phyloP scores from a whole-genome alignment of 2,329 filamentous ascomycete genomes.

The Talaromyces rugulosus region DNA sequence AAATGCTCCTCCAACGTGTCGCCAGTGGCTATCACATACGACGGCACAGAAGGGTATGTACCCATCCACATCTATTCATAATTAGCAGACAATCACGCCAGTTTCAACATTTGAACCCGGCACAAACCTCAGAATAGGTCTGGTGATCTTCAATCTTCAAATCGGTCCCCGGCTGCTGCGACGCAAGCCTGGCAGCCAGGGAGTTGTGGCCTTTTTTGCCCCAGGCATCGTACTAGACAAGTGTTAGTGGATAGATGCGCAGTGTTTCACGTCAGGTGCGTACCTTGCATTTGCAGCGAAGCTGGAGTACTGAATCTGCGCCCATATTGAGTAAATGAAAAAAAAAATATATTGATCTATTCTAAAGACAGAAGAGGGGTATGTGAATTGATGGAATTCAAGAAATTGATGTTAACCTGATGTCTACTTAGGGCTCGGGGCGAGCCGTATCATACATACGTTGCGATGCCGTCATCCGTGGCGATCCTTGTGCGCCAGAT shows the following conservation, averaged over 20 bases:
- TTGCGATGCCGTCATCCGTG: slow-evolving; percentile 15
- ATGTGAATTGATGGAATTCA: not conserved
- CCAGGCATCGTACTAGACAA: slow-evolving; percentile 61
- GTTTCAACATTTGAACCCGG: not conserved
- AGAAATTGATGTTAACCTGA: not conserved
- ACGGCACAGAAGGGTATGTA: slow-evolving; percentile 68
- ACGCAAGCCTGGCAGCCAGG: slow-evolving; percentile 61
- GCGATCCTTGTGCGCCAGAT: slow-evolving; percentile 5
- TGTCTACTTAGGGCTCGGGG: slow-evolving; percentile 6
- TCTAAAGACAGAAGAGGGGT: not conserved
- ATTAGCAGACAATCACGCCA: not conserved
- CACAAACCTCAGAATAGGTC: slow-evolving; percentile 56
- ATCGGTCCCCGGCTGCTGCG: slow-evolving; percentile 58
- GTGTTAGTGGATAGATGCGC: not conserved
- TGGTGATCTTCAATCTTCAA: slow-evolving; percentile 63
- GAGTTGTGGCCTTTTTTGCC: slow-evolving; percentile 65
- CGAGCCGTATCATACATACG: slow-evolving; percentile 10
- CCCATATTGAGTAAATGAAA: slow-evolving; percentile 8
- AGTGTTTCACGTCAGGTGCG: not conserved
- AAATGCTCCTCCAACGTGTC: slow-evolving; percentile 63
- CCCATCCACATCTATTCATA: slow-evolving; percentile 65
- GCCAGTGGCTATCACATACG: slow-evolving; percentile 58
- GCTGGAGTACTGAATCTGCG: slow-evolving; percentile 21
- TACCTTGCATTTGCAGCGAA: slow-evolving; percentile 25
- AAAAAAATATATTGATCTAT: not conserved